A percentile compares a stretch with the other conserved stretches of the same genome.
These are phyloP conservation scores for Vanilla planifolia DNA, from an alignment of 106 monocot species.

Conservation along the genomic window DNA sequence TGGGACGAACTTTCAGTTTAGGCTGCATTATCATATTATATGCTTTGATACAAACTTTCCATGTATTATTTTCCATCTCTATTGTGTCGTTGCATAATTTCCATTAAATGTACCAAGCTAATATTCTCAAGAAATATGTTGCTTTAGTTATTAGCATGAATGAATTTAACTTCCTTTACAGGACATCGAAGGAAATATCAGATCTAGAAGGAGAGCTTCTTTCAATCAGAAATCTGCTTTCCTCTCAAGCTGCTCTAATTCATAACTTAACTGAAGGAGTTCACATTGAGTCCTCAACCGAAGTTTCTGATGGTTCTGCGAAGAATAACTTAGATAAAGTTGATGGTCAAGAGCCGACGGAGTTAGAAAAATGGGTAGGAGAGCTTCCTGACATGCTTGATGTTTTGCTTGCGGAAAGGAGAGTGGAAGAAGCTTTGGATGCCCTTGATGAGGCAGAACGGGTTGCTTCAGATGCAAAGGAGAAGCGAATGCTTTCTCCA, in stretches of 20 bases:
- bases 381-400: conserved; percentile 90
- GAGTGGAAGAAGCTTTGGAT: conserved; percentile 92
- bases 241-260: conserved; percentile 81
- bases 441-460: conserved; percentile 85
- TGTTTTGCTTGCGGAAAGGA: conserved; percentile 88
- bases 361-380: conserved; percentile 67
- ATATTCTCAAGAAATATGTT: too few relatives aligned
- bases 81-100: neutral
- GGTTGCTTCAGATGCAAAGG: conserved; percentile 52
- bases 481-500: conserved; percentile 26
- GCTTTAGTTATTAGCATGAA: too few relatives aligned
- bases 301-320: conserved; percentile 32
- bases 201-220: conserved; percentile 94
- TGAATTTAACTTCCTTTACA: conserved; percentile 11
- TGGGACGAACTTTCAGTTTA: too few relatives aligned
- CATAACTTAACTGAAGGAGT: conserved; percentile 88
- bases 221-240: conserved; percentile 79
- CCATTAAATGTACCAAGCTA: too few relatives aligned
- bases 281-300: conserved; percentile 57
- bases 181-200: conserved; percentile 96
- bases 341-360: conserved; percentile 77
- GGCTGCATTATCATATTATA: neutral
- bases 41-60: neutral
- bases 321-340: conserved; percentile 32
- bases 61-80: neutral